Conservation (phyloP, 1,139 yeast species). For the Saccharomycopsis hybrid region DNA sequence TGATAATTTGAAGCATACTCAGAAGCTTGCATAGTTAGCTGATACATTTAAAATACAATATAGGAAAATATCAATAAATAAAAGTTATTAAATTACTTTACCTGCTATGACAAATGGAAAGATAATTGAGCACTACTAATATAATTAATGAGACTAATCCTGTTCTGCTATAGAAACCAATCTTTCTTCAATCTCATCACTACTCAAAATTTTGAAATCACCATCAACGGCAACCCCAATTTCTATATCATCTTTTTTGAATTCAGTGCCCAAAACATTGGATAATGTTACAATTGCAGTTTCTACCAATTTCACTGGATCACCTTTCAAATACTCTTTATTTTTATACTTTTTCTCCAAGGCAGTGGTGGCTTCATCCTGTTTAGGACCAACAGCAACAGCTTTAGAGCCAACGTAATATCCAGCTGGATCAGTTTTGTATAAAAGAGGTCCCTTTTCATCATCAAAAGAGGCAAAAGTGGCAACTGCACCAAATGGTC, state of each 20-base stretch:
- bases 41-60: too few species aligned
- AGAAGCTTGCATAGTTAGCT: too few species aligned
- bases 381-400: slow-evolving; percentile 94
- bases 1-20: too few species aligned
- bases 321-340: slow-evolving; percentile 65
- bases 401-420: slow-evolving; percentile 90
- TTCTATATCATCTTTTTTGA: slow-evolving; percentile 88
- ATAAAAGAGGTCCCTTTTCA: slow-evolving; percentile 82
- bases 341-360: slow-evolving; percentile 89
- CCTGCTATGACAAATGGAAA: too few species aligned
- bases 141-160: slow-evolving; percentile 65
- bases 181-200: slow-evolving; percentile 91
- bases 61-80: too few species aligned
- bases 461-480: slow-evolving; percentile 87
- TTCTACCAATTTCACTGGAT: slow-evolving; percentile 86
- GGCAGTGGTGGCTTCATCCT: slow-evolving; percentile 88
- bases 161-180: slow-evolving; percentile 92
- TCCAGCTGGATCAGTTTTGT: slow-evolving; percentile 97
- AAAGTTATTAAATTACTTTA: too few species aligned
- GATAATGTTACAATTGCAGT: slow-evolving; percentile 82
- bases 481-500: slow-evolving; percentile 91
- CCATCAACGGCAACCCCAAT: slow-evolving; percentile 77
- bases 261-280: slow-evolving; percentile 84
- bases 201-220: slow-evolving; percentile 64
- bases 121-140: too few species aligned